Conservation (phyloP, 1,284 basidiomycete species). For the Rugosomyces carneus region DNA sequence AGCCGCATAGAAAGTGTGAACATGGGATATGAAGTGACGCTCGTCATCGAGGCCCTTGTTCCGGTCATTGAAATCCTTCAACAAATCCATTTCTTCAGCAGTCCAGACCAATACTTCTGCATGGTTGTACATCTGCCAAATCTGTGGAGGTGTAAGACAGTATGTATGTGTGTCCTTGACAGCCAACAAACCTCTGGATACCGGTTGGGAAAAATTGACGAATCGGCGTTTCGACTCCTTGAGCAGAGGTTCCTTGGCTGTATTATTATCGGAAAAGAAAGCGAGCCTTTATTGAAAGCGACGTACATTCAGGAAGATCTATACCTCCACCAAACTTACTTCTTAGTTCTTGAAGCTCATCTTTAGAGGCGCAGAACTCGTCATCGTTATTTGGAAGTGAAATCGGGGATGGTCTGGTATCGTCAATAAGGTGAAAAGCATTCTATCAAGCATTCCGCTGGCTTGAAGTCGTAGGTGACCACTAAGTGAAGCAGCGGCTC, state of each 20-base stretch:
- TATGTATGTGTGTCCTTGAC: neutral
- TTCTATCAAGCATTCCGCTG: constrained; percentile 26
- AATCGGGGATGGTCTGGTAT: constrained; percentile 32
- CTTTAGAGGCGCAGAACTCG: constrained; percentile 14
- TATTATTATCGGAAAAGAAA: constrained; percentile 1
- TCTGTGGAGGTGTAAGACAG: constrained; percentile 40
- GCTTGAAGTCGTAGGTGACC: constrained; percentile 31
- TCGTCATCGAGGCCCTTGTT: constrained; percentile 90
- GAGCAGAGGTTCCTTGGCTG: constrained; percentile 78
- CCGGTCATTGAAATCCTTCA: constrained; percentile 92
- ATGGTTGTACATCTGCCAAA: constrained; percentile 97
- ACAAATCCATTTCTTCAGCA: constrained; percentile 96
- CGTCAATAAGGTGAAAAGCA: constrained; percentile 25
- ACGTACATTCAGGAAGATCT: constrained; percentile 59
- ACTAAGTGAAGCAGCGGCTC: constrained; percentile 37
- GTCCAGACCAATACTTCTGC: constrained; percentile 95
- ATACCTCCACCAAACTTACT: constrained; percentile 58
- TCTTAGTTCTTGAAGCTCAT: constrained; percentile 23
- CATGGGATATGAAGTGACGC: constrained; percentile 92
- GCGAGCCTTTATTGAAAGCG: neutral
- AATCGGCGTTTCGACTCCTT: constrained; percentile 79
- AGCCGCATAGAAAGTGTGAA: constrained; percentile 95
- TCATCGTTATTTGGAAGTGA: constrained; percentile 26
- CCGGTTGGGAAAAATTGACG: constrained; percentile 93
- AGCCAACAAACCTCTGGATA: constrained; percentile 68